These are phyloP conservation scores for Dillenia suffruticosa DNA, from an alignment of 164 flowering plant species.

Conservation along the genomic window DNA sequence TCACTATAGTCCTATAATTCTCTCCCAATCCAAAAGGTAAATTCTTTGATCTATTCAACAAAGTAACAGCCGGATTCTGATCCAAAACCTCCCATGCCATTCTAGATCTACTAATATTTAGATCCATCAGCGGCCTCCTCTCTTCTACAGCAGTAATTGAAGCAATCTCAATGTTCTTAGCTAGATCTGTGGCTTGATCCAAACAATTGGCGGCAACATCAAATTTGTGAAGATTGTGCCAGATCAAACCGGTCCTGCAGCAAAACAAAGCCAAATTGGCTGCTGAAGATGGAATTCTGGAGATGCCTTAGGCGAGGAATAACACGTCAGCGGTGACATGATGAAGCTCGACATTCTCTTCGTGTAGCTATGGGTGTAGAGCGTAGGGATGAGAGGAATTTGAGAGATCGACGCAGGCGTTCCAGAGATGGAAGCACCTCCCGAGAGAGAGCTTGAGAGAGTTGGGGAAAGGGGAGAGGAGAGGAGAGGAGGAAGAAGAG, in stretches of 20 bases:
- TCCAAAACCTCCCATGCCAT: conserved; percentile 87
- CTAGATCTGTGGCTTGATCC: conserved; percentile 71
- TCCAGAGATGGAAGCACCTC: conserved; percentile 98
- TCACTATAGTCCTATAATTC: conserved; percentile 49
- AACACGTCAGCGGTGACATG: conserved; percentile 77
- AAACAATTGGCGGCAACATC: conserved; percentile 73
- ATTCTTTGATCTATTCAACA: conserved; percentile 62
- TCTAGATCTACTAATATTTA: conserved; percentile 24
- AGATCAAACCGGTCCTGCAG: conserved; percentile 67
- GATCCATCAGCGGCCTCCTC: conserved; percentile 46
- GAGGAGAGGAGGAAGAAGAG: conserved; percentile 26
- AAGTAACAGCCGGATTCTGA: conserved; percentile 47
- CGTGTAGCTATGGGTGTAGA: conserved; percentile 5
- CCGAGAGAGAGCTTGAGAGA: conserved; percentile 67
- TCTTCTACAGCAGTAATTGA: conserved; percentile 32
- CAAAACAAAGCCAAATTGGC: conserved; percentile 74
- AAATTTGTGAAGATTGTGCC: conserved; percentile 56
- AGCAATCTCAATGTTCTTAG: conserved; percentile 35
- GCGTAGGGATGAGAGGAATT: conserved; percentile 33
- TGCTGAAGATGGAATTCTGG: conserved; percentile 69
- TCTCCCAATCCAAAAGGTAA: conserved; percentile 50
- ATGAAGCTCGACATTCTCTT: conserved; percentile 61
- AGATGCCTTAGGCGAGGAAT: conserved; percentile 42
- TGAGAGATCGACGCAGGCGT: conserved; percentile 84
- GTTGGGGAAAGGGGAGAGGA: conserved; percentile 50